Base-by-base conservation (phyloP, 805 yeast genomes). In the Cyberlindnera samutprakarnensis region DNA sequence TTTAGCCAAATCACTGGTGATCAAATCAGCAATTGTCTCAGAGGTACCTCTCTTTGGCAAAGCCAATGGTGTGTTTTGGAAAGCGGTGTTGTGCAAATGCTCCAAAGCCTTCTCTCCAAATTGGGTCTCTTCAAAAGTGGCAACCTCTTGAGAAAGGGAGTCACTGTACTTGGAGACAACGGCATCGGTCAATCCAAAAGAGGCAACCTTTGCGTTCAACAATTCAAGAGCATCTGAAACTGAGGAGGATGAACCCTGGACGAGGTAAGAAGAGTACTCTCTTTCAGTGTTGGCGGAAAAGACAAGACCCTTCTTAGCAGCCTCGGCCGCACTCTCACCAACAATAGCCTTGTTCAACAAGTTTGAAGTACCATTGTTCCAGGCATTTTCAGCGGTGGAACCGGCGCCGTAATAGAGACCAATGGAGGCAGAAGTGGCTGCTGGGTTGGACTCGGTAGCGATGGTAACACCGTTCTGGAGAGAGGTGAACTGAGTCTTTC, bases 51-150 rank as follows among this genome's bases (percentile, higher is more conserved):
- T 66, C 25, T 72, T 67, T 59, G 94, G 92, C 55, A 83, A 66
- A 33, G 80, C 81, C 45, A 83, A 66, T 19, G 92, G 77, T 51
- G 85, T 77, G 53, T 86, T 85, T 65, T 83, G 94, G 80, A 76
- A 83, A 35, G 94, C 94, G 41, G 88, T 72, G 39, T 88, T 73
- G 53, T 77, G 74, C 66, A 83, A 70, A 62, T 83, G 94, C 63
- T 79, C 84, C 46, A 76, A 50, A 31, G 78, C 81, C 41, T 61
- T 58, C 61, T 66, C 70, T 35, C 67, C 56, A 39, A 70, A 67
- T 47, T 79, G 72, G 38, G 47, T 57, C 32, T 62, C 54, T 64
- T 83, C 94, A 39, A 78, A 66, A 22, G 58, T 57, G 27, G 64
- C 71, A 36, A 78, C 69, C 41, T 64, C 56, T 14, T 61, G 57